Evolutionary conservation across 1,139 yeast species (phyloP).

Genomic region (Chernovozyma sophiae-reginae): DNA sequence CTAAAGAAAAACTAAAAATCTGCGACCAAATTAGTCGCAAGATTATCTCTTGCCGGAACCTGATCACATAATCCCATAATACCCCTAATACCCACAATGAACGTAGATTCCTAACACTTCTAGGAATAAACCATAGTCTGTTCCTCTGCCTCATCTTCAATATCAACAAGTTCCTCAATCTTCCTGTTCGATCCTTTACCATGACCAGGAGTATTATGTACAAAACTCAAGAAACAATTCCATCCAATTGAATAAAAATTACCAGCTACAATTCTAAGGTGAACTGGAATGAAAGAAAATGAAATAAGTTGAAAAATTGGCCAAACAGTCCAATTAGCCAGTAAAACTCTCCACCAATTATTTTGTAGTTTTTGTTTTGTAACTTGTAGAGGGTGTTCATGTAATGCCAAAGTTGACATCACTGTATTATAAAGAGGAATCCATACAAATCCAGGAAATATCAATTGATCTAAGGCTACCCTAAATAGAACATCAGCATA

Average conservation of each 20-base stretch:
- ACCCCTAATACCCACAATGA: too few species aligned
- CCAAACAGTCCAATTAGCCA: conserved; percentile 44
- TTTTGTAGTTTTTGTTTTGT: conserved; percentile 30
- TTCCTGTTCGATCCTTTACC: conserved; percentile 35
- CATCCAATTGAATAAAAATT: conserved; percentile 43
- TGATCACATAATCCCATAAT: too few species aligned
- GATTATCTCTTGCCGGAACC: too few species aligned
- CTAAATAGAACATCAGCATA: conserved; percentile 35
- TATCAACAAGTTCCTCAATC: conserved; percentile 39
- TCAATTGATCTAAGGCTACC: conserved; percentile 34
- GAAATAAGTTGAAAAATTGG: conserved; percentile 39
- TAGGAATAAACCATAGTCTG: conserved; percentile 26
- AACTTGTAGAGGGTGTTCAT: conserved; percentile 32
- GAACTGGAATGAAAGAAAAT: conserved; percentile 38
- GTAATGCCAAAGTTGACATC: conserved; percentile 36
- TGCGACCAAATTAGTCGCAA: too few species aligned
- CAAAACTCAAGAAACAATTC: conserved; percentile 43
- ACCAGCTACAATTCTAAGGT: conserved; percentile 35
- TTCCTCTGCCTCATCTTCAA: conserved; percentile 31
- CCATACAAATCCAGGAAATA: conserved; percentile 35
- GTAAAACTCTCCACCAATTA: conserved; percentile 43
- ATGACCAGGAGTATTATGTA: conserved; percentile 44
- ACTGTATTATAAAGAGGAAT: conserved; percentile 43
- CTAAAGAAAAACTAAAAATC: too few species aligned
- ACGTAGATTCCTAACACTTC: too few species aligned